Evolutionary conservation across 2,329 filamentous ascomycete species (phyloP).

Genomic region (Grosmannia serpens): DNA sequence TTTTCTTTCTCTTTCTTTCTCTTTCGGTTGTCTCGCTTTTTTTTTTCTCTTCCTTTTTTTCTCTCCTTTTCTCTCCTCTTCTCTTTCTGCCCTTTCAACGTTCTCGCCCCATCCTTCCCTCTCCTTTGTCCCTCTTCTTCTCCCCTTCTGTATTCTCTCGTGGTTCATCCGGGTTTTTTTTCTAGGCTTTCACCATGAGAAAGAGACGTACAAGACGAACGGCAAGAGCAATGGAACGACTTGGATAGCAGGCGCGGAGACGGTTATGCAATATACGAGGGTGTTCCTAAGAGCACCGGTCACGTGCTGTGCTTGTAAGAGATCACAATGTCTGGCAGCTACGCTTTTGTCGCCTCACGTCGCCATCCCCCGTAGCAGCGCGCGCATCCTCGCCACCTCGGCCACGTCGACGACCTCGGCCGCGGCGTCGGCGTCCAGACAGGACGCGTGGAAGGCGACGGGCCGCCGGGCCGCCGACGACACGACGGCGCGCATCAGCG

Average conservation of each 20-base stretch:
- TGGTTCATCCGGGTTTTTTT: no score
- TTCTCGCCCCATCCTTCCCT: no score
- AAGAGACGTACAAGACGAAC: background rate
- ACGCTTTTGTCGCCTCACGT: background rate
- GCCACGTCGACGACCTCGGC: slow-evolving; percentile 14
- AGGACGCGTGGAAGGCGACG: slow-evolving; percentile 35
- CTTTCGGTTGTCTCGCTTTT: background rate
- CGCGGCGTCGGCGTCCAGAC: slow-evolving; percentile 17
- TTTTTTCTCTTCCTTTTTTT: background rate
- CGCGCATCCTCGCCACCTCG: slow-evolving; percentile 14
- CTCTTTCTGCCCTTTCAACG: background rate
- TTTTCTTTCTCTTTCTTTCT: background rate
- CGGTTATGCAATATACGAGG: background rate
- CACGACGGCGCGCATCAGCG: slow-evolving; percentile 18
- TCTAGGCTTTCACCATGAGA: no score
- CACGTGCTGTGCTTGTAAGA: no score
- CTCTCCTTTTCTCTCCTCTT: background rate
- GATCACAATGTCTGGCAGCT: no score
- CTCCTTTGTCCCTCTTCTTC: no score
- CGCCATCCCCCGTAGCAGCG: background rate
- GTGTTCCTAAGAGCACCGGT: background rate
- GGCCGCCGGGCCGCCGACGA: background rate
- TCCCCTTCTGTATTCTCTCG: background rate
- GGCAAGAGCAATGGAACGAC: background rate
- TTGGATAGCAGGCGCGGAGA: background rate